Evolutionary conservation across 2,329 filamentous ascomycete genomes (phyloP), one percentile per base, ranked within the genome.

Genomic region (Endoconidiophora polonica): DNA sequence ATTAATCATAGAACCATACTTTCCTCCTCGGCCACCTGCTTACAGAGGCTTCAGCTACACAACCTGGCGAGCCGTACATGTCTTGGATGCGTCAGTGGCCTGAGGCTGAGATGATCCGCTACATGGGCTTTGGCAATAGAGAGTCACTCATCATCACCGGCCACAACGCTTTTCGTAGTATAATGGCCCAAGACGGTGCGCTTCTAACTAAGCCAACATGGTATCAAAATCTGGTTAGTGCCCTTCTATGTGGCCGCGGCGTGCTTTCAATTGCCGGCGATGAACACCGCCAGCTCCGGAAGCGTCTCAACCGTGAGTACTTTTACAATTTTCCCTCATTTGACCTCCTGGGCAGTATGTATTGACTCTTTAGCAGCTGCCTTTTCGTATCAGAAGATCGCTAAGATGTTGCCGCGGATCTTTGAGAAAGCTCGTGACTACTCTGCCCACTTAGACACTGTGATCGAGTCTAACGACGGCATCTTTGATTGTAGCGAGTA

Each of bases 1-100:
- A 12, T 5, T 33, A 12, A 7, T 1, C n/a, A 6, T 23, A 69
- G 66, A 59, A 67, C 46, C 60, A 66, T 36, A 56, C 60, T 39
- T 59, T 63, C 43, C 55, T 70, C 39, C 52, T 71, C 10, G 68
- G 69, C 5, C 66, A 70, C 54, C 60, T 60, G 43, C 50, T 61
- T 18, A 64, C 63, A 12, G 59, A 63, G 40, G 54, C 62, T 43
- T 54, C 33, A 36, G 57, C 62, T 20, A 55, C 58, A 0, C 58
- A 55, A 9, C 63, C 63, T 0, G 55, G 52, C 4, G 56, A 54
- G 12, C 53, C 50, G 26, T 54, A 52, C 26, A 46, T 52, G 38
- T 50, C 53, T 10, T 55, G 60, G 62, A 26, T 65, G 56, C 39
- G 56, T 59, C 37, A 56, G 23, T 57, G 55, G 46, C 59, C 59